Base-by-base conservation (phyloP, 108 stramenopile genomes). In the Cyclostephanos invisitatus region DNA sequence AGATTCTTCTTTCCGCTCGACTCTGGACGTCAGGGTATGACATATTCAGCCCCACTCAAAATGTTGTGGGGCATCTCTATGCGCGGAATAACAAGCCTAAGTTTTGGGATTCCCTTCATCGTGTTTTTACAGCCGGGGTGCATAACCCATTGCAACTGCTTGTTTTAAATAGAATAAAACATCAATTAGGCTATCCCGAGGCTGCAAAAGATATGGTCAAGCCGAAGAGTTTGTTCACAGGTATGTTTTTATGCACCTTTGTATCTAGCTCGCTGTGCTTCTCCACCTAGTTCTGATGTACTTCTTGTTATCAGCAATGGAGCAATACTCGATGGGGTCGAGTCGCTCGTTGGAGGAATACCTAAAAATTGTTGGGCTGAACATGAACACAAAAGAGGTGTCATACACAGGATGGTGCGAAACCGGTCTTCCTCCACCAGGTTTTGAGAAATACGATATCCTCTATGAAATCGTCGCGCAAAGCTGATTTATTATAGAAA, bases 11-110 rank as follows among this genome's bases (percentile, higher is more conserved):
- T 62, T 89, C 81, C 29, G 84, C 93, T 37, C 88, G 98, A 27
- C 74, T 97, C 15, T 97, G 96, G 95, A 98, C 97, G 9, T 71
- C 87, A 46, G 98, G 96, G 9, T 99, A 97, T 77, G 97, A 98
- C 78, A 97, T 99, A 32, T 99, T 97, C 77, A 86, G 87, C 60
- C 98, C 98, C 0, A 90, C 90, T 1, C 87, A 83, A 59, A 77
- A 89, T 53, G 89, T 97, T 9, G 81, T 97, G 32, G 90, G 93
- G 10, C 98, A 99, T 74, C 87, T 84, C 64, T 95, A 95, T 76
- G 86, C 89, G n/a, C 86, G 97, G 58, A 90, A 86, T 24, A 88
- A 94, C 71, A 89, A 91, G 66, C 98, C 97, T n/a, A 99, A 98
- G 70, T 99, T 99, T 75, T 99, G 98, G 98, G 97, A 97, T 66